phyloP scores from a whole-genome alignment of 2,329 filamentous ascomycete genomes.

The Penicillium vulpinum region DNA sequence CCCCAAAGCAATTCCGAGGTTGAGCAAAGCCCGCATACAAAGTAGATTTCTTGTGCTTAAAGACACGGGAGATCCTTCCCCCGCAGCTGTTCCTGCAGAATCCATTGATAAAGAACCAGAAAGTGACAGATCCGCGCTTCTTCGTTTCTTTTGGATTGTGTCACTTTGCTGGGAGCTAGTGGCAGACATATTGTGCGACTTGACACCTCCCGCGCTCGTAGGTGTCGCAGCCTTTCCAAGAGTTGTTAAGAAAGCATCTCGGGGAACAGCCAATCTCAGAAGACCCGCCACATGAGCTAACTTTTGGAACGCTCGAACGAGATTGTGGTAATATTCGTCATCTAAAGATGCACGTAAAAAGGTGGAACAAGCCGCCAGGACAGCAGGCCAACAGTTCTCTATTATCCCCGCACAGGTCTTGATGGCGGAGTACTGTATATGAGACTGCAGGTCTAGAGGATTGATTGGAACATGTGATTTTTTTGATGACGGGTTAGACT shows the following conservation, averaged over 20 bases:
- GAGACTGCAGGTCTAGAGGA: constrained; percentile 72
- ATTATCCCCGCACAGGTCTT: constrained; percentile 78
- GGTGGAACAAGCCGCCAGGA: constrained; percentile 91
- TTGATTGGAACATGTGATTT: constrained; percentile 65
- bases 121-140: constrained; percentile 28
- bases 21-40: constrained; percentile 87
- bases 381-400: constrained; percentile 91
- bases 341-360: constrained; percentile 91
- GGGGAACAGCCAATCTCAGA: constrained; percentile 76
- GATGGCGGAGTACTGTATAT: constrained; percentile 70
- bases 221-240: constrained; percentile 91
- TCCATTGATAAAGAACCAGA: constrained; percentile 31
- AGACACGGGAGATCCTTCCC: constrained; percentile 51
- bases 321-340: constrained; percentile 86
- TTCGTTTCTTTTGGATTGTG: constrained; percentile 32
- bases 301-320: constrained; percentile 91
- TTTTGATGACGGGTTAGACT: constrained; percentile 25
- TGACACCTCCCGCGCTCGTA: constrained; percentile 57
- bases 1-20: constrained; percentile 89
- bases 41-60: constrained; percentile 87
- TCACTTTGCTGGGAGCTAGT: constrained; percentile 25
- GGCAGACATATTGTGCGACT: constrained; percentile 18
- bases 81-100: constrained; percentile 19
- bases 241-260: constrained; percentile 93
- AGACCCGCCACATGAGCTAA: constrained; percentile 93